A percentile compares a stretch with the other conserved stretches of the same genome.
These are phyloP conservation scores for Leptoxyphium fumago DNA, from an alignment of 2,329 filamentous ascomycete species.

Conservation along the genomic window DNA sequence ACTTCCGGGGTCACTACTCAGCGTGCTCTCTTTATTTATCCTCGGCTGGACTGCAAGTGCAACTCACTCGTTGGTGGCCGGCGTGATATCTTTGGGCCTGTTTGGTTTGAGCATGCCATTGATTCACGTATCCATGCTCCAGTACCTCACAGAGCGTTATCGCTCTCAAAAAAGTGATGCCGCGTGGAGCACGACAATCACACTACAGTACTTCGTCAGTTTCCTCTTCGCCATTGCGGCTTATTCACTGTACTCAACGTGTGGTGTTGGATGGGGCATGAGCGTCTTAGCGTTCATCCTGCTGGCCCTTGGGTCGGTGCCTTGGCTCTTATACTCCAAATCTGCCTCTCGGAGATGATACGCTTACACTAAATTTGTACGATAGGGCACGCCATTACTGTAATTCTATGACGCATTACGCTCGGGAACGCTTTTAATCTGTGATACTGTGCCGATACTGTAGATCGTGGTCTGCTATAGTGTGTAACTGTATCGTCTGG, in stretches of 20 bases:
- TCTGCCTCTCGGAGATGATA: no score
- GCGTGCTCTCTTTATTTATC: neutral
- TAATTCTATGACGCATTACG: no score
- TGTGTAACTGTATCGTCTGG: no score
- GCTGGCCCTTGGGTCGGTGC: neutral
- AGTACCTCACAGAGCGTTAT: neutral
- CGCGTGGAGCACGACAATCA: neutral
- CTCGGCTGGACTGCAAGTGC: neutral
- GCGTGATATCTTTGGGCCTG: neutral
- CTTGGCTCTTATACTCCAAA: neutral
- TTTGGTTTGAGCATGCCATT: neutral
- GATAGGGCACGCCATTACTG: no score
- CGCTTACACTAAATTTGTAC: no score
- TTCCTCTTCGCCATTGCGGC: neutral
- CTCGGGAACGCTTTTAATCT: no score
- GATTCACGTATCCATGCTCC: neutral
- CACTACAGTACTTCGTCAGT: neutral
- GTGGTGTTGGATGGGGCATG: neutral
- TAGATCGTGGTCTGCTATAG: no score
- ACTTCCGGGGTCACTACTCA: neutral
- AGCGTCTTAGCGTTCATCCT: neutral
- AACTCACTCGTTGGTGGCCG: neutral
- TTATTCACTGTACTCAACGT: neutral
- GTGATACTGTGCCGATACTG: no score
- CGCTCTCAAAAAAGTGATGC: neutral